These are phyloP conservation scores for Yamadazyma takamatsuzukensis DNA, from an alignment of 805 yeast genomes.

Conservation along the genomic window DNA sequence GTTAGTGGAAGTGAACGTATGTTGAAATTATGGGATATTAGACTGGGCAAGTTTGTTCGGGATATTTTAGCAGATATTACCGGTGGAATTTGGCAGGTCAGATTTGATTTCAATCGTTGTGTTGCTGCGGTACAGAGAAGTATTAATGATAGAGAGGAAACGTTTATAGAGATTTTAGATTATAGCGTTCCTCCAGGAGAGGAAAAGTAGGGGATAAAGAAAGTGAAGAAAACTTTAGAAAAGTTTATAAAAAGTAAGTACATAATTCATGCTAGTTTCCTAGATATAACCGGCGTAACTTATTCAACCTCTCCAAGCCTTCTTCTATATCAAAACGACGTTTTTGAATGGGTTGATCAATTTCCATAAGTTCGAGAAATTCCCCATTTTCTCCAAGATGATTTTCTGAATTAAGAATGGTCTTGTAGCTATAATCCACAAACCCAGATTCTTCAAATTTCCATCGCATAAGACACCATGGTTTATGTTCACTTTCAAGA, in stretches of 20 bases:
- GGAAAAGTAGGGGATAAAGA: neutral
- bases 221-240: no score
- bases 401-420: conserved; percentile 18
- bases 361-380: conserved; percentile 12
- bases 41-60: conserved; percentile 70
- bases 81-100: conserved; percentile 93
- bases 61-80: conserved; percentile 71
- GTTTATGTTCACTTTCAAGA: conserved; percentile 27
- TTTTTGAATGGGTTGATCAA: conserved; percentile 10
- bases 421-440: conserved; percentile 19
- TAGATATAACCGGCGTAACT: conserved; percentile 34
- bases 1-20: conserved; percentile 88
- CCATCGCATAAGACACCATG: conserved; percentile 29
- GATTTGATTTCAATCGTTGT: conserved; percentile 77
- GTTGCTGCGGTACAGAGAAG: conserved; percentile 81
- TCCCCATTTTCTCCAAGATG: conserved; percentile 26
- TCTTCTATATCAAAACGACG: conserved; percentile 26
- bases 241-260: no score
- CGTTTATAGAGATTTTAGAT: conserved; percentile 81
- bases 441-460: neutral
- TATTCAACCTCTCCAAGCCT: conserved; percentile 28
- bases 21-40: conserved; percentile 83
- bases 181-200: conserved; percentile 56
- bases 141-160: conserved; percentile 50
- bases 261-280: conserved; percentile 1